These are phyloP conservation scores for Phytopythium sindhum DNA, from an alignment of 352 stramenopile species.

Conservation along the genomic window DNA sequence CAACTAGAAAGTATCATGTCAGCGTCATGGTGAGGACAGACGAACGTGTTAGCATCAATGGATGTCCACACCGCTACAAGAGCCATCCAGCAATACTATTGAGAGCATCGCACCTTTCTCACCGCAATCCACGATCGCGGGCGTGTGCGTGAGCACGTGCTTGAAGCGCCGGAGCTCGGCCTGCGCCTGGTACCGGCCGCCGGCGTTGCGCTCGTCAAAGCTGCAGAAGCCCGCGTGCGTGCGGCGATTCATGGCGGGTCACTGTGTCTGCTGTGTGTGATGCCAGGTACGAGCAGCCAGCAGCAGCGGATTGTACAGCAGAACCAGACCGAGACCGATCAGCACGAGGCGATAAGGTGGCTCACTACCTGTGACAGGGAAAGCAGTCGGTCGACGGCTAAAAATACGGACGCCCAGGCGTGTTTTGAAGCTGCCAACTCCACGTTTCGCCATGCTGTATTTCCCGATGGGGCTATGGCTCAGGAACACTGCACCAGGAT, in stretches of 20 bases:
- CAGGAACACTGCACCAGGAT: not conserved
- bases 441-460: not conserved
- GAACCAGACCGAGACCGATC: no score
- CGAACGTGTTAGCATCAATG: not conserved
- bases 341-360: no score
- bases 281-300: not conserved
- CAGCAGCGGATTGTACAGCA: not conserved
- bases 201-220: conserved; percentile 78
- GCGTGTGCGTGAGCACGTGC: conserved; percentile 54
- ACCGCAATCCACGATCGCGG: conserved; percentile 43
- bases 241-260: conserved; percentile 40
- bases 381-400: not conserved
- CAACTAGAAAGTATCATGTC: no score
- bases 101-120: conserved; percentile 34
- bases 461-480: not conserved
- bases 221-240: conserved; percentile 65
- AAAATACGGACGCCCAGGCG: not conserved
- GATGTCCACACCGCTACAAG: no score
- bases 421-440: not conserved
- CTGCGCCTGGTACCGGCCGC: conserved; percentile 68
- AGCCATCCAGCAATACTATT: not conserved
- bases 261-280: not conserved
- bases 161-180: conserved; percentile 78
- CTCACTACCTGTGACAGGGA: not conserved
- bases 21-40: no score